These are phyloP conservation scores for Conticribra guillardii DNA, from an alignment of 108 stramenopile species.

Conservation along the genomic window DNA sequence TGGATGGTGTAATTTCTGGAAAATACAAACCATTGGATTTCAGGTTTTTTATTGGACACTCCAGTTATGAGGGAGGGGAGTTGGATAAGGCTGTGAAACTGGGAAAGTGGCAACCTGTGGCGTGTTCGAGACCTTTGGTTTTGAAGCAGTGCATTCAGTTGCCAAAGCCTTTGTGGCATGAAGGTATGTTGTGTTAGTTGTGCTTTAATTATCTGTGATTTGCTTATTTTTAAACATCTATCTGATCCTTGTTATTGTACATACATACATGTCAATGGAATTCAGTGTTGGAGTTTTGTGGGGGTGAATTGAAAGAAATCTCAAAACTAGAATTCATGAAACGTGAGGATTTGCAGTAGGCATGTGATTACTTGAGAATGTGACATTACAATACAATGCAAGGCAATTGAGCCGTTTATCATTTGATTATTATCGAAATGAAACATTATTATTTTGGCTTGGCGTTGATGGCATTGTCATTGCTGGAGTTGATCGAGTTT, in stretches of 20 bases:
- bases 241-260: no score
- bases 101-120: constrained; percentile 81
- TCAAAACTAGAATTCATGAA: constrained; percentile 73
- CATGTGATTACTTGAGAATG: no score
- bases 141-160: constrained; percentile 87
- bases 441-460: no score
- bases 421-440: not conserved
- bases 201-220: no score
- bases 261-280: no score
- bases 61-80: constrained; percentile 44
- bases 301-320: constrained; percentile 70
- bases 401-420: no score
- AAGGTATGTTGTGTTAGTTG: constrained; percentile 45
- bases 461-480: no score
- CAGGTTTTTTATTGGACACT: constrained; percentile 83
- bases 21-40: constrained; percentile 80
- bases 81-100: constrained; percentile 56
- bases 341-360: constrained; percentile 61
- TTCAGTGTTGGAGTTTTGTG: constrained; percentile 79
- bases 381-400: no score
- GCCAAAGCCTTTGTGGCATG: constrained; percentile 89
- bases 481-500: no score
- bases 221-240: no score
- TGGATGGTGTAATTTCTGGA: constrained; percentile 71
- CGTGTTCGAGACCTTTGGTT: constrained; percentile 72